phyloP scores from a whole-genome alignment of 768 basidiomycete species.

The Boletus vermiculosoides region DNA sequence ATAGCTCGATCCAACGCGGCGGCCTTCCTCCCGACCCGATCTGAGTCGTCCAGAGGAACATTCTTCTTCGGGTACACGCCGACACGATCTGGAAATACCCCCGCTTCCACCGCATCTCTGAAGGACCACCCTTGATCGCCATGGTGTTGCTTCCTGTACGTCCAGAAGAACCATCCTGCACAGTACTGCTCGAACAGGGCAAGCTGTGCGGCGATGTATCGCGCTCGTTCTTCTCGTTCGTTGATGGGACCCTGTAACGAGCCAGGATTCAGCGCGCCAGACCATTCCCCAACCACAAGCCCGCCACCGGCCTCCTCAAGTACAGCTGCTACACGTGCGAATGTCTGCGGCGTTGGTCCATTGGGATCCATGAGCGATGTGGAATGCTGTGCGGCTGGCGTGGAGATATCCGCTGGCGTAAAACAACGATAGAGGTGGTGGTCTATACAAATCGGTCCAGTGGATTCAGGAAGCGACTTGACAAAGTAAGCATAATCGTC shows the following conservation, averaged over 20 bases:
- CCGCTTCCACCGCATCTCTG: conserved; percentile 58
- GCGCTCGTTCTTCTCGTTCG: conserved; percentile 41
- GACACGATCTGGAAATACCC: conserved; percentile 57
- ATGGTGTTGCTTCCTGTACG: conserved; percentile 63
- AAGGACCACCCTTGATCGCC: conserved; percentile 79
- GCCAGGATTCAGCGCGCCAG: conserved; percentile 67
- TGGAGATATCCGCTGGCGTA: conserved; percentile 54
- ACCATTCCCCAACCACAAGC: conserved; percentile 78
- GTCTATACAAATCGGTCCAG: conserved; percentile 60
- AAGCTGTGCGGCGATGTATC: conserved; percentile 63
- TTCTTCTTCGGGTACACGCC: conserved; percentile 39
- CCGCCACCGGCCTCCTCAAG: conserved; percentile 44
- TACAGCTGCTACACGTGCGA: conserved; percentile 37
- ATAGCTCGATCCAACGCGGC: conserved; percentile 31
- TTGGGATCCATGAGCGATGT: conserved; percentile 42
- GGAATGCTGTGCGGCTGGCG: conserved; percentile 55
- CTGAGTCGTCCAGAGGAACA: conserved; percentile 16
- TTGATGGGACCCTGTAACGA: conserved; percentile 50
- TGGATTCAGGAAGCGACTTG: conserved; percentile 29
- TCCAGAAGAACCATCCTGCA: conserved; percentile 85
- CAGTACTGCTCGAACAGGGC: conserved; percentile 60
- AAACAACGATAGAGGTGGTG: conserved; percentile 87
- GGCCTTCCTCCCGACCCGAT: conserved; percentile 29
- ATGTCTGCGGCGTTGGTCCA: conserved; percentile 40
- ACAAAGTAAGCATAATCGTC: conserved; percentile 61